Evolutionary conservation across 108 stramenopile genomes (phyloP).

Genomic region (Nitzschia sp.): DNA sequence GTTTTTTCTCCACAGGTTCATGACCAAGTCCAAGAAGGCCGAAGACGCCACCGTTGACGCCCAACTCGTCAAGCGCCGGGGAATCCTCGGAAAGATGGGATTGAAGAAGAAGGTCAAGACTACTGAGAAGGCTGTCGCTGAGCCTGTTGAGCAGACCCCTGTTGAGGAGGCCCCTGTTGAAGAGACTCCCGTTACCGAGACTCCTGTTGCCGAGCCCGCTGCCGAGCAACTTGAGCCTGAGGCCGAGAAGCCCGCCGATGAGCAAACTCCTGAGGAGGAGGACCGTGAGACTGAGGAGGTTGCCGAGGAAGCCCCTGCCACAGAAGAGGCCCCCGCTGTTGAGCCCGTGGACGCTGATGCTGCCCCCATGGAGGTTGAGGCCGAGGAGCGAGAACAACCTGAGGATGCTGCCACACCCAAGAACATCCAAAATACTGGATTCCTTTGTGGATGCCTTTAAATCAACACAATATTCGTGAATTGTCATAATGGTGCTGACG

Average conservation of each 20-base stretch:
- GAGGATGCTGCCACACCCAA: slow-evolving; percentile 10
- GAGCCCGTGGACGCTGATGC: slow-evolving; percentile 3
- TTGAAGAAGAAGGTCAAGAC: slow-evolving; percentile 38
- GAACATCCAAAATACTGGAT: slow-evolving; percentile 12
- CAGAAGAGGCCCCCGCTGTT: slow-evolving; percentile 3
- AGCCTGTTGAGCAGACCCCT: slow-evolving; percentile 19
- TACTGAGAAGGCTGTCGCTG: not conserved
- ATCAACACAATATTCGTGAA: not conserved
- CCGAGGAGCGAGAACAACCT: slow-evolving; percentile 27
- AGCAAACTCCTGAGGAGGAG: slow-evolving; percentile 13
- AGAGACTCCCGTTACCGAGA: not conserved
- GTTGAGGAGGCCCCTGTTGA: slow-evolving; percentile 20
- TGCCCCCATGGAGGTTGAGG: not conserved
- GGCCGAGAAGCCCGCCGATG: slow-evolving; percentile 8
- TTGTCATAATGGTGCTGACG: not conserved
- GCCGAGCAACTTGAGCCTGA: slow-evolving; percentile 19
- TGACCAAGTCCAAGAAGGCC: slow-evolving; percentile 14
- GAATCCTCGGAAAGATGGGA: slow-evolving; percentile 41
- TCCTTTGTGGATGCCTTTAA: slow-evolving; percentile 34
- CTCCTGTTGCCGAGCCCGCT: slow-evolving; percentile 2
- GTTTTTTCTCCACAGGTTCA: not conserved
- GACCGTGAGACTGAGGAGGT: slow-evolving; percentile 20
- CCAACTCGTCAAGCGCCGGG: slow-evolving; percentile 17
- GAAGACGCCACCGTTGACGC: slow-evolving; percentile 19
- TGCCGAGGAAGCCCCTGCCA: slow-evolving; percentile 17